These are phyloP conservation scores for Torulaspora delbrueckii DNA, from an alignment of 805 yeast genomes.

Conservation along the genomic window DNA sequence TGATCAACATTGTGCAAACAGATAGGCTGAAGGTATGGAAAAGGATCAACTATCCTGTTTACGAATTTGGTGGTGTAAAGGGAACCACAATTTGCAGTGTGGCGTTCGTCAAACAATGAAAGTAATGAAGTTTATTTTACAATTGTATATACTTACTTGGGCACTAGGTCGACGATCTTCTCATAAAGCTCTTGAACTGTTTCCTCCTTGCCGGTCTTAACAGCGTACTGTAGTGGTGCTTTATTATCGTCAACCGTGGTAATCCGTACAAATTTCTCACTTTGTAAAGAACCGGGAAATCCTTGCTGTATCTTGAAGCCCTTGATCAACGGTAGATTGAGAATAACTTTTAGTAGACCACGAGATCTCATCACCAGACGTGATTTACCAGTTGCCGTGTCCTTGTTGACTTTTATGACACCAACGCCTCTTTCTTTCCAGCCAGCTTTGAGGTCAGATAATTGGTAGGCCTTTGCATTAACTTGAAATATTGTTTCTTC, in stretches of 20 bases:
- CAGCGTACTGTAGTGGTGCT: conserved; percentile 75
- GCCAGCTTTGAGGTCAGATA: conserved; percentile 61
- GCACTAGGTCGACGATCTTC: conserved; percentile 17
- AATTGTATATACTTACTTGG: conserved; percentile 12
- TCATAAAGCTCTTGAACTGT: conserved; percentile 56
- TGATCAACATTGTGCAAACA: conserved; percentile 48
- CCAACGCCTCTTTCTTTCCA: conserved; percentile 98
- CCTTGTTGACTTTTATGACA: conserved; percentile 67
- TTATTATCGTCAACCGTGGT: conserved; percentile 60
- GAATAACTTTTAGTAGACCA: conserved; percentile 73
- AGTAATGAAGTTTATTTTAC: conserved; percentile 4
- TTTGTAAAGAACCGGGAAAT: conserved; percentile 75
- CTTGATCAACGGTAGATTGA: conserved; percentile 64
- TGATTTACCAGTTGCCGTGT: conserved; percentile 39
- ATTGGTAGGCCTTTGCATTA: conserved; percentile 75
- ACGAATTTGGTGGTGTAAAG: conserved; percentile 82
- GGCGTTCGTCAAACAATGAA: conserved; percentile 53
- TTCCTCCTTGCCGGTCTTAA: conserved; percentile 62
- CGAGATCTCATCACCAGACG: conserved; percentile 89
- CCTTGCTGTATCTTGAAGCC: conserved; percentile 69
- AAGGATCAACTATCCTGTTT: conserved; percentile 68
- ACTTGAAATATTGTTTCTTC: conserved; percentile 66
- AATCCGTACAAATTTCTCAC: conserved; percentile 78
- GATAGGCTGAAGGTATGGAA: conserved; percentile 55
- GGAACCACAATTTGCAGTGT: conserved; percentile 87